Evolutionary conservation across 352 stramenopile genomes (phyloP).

Genomic region (Bremia lactucae): DNA sequence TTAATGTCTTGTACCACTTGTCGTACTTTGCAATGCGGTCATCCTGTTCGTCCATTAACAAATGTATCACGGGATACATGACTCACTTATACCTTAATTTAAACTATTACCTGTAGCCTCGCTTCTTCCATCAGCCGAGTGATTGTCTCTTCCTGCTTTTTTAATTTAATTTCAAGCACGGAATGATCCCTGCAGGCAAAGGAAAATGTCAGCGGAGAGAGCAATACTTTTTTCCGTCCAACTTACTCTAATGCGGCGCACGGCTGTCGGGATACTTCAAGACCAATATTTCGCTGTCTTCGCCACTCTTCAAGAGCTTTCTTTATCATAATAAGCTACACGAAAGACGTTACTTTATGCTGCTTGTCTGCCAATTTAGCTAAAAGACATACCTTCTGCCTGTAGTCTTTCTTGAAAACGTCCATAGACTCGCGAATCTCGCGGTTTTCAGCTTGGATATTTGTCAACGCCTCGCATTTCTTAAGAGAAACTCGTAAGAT

Average conservation of each 20-base stretch:
- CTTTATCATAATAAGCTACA: constrained; percentile 83
- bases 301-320: constrained; percentile 83
- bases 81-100: neutral
- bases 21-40: constrained; percentile 75
- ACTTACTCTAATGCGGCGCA: constrained; percentile 11
- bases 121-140: constrained; percentile 40
- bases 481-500: too few species aligned
- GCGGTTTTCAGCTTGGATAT: constrained; percentile 63
- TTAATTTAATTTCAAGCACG: constrained; percentile 25
- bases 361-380: neutral
- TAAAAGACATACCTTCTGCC: constrained; percentile 59
- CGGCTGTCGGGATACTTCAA: constrained; percentile 5
- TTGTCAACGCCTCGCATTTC: constrained; percentile 70
- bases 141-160: constrained; percentile 49
- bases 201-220: neutral
- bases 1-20: constrained; percentile 80
- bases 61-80: neutral
- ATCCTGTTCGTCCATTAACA: constrained; percentile 22
- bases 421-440: constrained; percentile 78
- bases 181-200: constrained; percentile 10
- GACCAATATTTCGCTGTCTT: constrained; percentile 35
- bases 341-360: neutral
- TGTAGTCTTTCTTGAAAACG: constrained; percentile 79
- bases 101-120: neutral
- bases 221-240: neutral